A percentile compares a stretch with the other conserved stretches of the same genome.
Conservation (phyloP, 2,329 filamentous ascomycete genomes). For the Aspergillus pseudoterreus region DNA sequence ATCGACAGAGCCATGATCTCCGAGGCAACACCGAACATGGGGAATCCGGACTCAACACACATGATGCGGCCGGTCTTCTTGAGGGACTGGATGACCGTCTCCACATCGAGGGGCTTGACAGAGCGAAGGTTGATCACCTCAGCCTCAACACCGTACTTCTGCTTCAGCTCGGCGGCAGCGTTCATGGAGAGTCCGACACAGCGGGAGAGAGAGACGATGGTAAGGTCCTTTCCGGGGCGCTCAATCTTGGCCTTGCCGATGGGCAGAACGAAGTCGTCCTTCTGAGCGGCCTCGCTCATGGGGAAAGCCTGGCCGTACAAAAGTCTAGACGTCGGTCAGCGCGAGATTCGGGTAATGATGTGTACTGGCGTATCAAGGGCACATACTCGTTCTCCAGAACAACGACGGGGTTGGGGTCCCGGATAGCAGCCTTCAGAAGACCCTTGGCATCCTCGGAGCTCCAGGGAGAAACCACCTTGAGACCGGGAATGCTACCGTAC, state of each 20-base stretch:
- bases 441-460: constrained; percentile 98
- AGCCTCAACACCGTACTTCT: constrained; percentile 91
- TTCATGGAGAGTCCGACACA: constrained; percentile 88
- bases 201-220: constrained; percentile 89
- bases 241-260: constrained; percentile 99
- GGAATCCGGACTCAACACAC: constrained; percentile 92
- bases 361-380: not conserved
- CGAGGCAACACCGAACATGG: constrained; percentile 84
- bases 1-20: constrained; percentile 93
- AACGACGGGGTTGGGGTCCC: constrained; percentile 95
- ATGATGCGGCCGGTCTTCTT: constrained; percentile 97
- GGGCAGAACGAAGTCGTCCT: constrained; percentile 92
- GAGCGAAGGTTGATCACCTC: constrained; percentile 99
- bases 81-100: constrained; percentile 91
- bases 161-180: constrained; percentile 87
- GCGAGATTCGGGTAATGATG: not conserved
- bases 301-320: constrained; percentile 93
- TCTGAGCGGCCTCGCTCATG: constrained; percentile 95
- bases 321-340: constrained; percentile 47
- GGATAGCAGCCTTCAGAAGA: constrained; percentile 93
- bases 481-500: constrained; percentile 96
- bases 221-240: constrained; percentile 90
- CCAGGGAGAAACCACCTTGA: constrained; percentile 97
- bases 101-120: constrained; percentile 92
- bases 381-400: constrained; percentile 77